A percentile compares a stretch with the other conserved stretches of the same genome.
Conservation (phyloP, 805 yeast species). For the Ogataea salicorniae region DNA sequence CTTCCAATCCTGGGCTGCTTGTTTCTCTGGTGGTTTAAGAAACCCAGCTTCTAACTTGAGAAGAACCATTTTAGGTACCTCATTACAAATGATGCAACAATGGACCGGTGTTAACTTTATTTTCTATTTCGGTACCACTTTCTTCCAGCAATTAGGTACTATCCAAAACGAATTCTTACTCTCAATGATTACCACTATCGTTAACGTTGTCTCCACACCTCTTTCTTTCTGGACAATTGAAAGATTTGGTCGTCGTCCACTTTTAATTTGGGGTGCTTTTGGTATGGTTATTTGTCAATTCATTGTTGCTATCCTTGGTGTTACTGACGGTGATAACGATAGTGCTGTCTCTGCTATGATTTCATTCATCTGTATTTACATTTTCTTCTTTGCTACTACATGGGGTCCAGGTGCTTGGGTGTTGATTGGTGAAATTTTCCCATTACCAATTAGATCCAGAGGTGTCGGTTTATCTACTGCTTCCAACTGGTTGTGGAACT, state of each 20-base stretch:
- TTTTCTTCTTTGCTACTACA: slow-evolving; percentile 72
- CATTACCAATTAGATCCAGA: slow-evolving; percentile 69
- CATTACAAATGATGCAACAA: slow-evolving; percentile 56
- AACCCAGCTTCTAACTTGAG: slow-evolving; percentile 35
- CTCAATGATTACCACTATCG: slow-evolving; percentile 49
- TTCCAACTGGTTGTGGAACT: slow-evolving; percentile 76
- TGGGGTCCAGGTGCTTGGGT: slow-evolving; percentile 87
- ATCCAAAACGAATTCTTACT: slow-evolving; percentile 43
- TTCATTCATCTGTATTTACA: slow-evolving; percentile 51
- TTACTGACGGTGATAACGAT: slow-evolving; percentile 24
- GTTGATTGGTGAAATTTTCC: slow-evolving; percentile 55
- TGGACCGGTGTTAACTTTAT: slow-evolving; percentile 74
- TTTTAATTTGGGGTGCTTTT: slow-evolving; percentile 43
- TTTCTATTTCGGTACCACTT: slow-evolving; percentile 68
- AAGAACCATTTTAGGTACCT: slow-evolving; percentile 40
- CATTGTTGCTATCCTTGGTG: slow-evolving; percentile 45
- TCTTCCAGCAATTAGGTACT: slow-evolving; percentile 51
- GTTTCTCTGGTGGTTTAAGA: slow-evolving; percentile 38
- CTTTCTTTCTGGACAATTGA: slow-evolving; percentile 55
- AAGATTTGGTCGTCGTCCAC: slow-evolving; percentile 51
- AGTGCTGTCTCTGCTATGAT: slow-evolving; percentile 31
- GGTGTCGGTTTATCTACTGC: slow-evolving; percentile 69
- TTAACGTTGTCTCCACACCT: slow-evolving; percentile 47
- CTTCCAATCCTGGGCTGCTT: slow-evolving; percentile 37
- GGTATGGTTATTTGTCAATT: slow-evolving; percentile 52